Conservation (phyloP, 352 stramenopile genomes). For the Poterioochromonas sp. region DNA sequence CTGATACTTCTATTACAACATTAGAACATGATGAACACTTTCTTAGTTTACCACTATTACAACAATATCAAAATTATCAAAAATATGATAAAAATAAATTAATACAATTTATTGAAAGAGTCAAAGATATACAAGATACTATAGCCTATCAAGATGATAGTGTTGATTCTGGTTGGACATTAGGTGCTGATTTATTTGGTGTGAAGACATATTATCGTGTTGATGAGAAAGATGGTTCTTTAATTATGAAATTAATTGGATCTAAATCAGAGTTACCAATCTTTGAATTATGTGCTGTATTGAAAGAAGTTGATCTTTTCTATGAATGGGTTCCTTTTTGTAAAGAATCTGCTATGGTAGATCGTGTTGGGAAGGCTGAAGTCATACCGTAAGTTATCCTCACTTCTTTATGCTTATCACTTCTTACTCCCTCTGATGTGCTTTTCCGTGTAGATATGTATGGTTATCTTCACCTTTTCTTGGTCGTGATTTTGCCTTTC, state of each 20-base stretch:
- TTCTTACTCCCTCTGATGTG: too few relatives aligned
- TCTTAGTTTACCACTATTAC: too few relatives aligned
- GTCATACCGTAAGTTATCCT: too few relatives aligned
- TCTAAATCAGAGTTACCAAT: neutral
- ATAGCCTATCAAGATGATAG: neutral
- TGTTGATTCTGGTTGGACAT: neutral
- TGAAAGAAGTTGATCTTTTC: constrained; percentile 23
- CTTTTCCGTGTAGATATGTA: too few relatives aligned
- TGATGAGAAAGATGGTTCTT: neutral
- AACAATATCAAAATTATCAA: neutral
- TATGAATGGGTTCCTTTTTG: constrained; percentile 26
- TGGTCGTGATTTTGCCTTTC: constrained; percentile 15
- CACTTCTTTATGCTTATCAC: too few relatives aligned
- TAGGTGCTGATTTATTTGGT: neutral
- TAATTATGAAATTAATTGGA: neutral
- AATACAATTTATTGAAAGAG: too few relatives aligned
- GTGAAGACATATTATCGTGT: neutral
- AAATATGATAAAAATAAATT: neutral
- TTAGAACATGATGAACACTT: too few relatives aligned
- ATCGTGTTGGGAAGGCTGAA: constrained; percentile 2
- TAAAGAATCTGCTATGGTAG: neutral
- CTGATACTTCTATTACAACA: too few relatives aligned
- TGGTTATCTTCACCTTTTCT: neutral
- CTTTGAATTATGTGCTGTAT: constrained; percentile 32
- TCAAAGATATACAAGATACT: neutral